These are phyloP conservation scores for Laburnicola sp. DNA, from an alignment of 2,329 filamentous ascomycete species.

Conservation along the genomic window DNA sequence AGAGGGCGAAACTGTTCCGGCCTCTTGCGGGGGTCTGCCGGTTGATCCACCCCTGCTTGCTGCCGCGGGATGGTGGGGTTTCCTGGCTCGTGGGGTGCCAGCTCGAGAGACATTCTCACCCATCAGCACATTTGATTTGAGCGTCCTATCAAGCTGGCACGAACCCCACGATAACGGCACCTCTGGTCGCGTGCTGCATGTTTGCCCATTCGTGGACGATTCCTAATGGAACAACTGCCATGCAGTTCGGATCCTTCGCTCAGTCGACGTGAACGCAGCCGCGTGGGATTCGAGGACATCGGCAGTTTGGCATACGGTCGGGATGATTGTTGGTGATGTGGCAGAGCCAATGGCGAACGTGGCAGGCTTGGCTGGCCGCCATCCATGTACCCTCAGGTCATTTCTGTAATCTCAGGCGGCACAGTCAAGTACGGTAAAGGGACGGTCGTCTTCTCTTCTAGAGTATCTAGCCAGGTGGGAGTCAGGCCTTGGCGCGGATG, in stretches of 20 bases:
- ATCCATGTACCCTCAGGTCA: background rate
- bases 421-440: background rate
- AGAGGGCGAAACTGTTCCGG: conserved; percentile 2
- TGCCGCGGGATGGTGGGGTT: conserved; percentile 7
- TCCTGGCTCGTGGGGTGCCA: conserved; percentile 2
- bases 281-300: too few species aligned
- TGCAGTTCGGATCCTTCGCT: too few species aligned
- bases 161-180: background rate
- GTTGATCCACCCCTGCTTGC: background rate
- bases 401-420: background rate
- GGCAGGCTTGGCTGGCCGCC: background rate
- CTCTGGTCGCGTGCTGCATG: background rate
- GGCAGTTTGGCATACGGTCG: background rate
- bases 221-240: too few species aligned
- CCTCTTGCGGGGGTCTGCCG: background rate
- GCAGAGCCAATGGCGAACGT: background rate
- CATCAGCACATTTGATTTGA: conserved; percentile 10
- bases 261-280: too few species aligned
- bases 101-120: background rate
- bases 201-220: background rate
- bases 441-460: background rate
- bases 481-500: conserved; percentile 10
- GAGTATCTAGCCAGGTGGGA: background rate
- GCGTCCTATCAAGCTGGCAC: background rate
- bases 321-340: background rate